Conservation (phyloP, 2,329 filamentous ascomycete genomes). For the Emergomyces pasteurianus region DNA sequence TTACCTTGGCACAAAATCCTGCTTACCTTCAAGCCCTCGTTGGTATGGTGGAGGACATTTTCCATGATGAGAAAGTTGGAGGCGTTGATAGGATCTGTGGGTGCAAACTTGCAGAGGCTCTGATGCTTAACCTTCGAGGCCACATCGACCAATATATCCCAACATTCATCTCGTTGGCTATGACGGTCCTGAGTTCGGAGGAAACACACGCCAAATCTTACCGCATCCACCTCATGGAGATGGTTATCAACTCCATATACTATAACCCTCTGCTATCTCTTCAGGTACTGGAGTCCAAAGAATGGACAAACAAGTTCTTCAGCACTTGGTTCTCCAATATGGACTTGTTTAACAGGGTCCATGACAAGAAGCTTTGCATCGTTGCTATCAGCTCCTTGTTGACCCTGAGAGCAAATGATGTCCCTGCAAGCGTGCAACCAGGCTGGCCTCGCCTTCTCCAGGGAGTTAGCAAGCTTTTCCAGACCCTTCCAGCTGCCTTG, state of each 20-base stretch:
- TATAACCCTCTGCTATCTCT: constrained; percentile 85
- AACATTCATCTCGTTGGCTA: constrained; percentile 79
- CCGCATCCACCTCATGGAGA: constrained; percentile 93
- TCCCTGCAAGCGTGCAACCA: constrained; percentile 83
- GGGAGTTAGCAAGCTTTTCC: constrained; percentile 83
- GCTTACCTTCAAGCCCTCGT: constrained; percentile 79
- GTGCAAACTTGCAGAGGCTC: constrained; percentile 91
- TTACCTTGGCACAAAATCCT: constrained; percentile 68
- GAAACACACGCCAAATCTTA: constrained; percentile 86
- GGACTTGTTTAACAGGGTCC: constrained; percentile 80
- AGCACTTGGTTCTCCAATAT: constrained; percentile 97
- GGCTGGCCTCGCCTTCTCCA: constrained; percentile 88
- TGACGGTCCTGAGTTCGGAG: constrained; percentile 62
- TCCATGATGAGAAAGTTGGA: constrained; percentile 80
- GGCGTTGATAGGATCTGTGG: constrained; percentile 93
- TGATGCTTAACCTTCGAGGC: constrained; percentile 89
- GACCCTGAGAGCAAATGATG: constrained; percentile 63
- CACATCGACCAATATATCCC: constrained; percentile 80
- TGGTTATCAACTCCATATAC: constrained; percentile 96
- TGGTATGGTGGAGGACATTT: constrained; percentile 92
- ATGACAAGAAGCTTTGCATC: constrained; percentile 98
- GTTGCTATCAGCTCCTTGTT: constrained; percentile 82
- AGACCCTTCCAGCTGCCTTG: constrained; percentile 73
- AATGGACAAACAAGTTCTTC: constrained; percentile 98
- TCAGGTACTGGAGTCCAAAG: constrained; percentile 76